Evolutionary conservation across 805 yeast species (phyloP).

Genomic region (Yamadazyma akitaensis): DNA sequence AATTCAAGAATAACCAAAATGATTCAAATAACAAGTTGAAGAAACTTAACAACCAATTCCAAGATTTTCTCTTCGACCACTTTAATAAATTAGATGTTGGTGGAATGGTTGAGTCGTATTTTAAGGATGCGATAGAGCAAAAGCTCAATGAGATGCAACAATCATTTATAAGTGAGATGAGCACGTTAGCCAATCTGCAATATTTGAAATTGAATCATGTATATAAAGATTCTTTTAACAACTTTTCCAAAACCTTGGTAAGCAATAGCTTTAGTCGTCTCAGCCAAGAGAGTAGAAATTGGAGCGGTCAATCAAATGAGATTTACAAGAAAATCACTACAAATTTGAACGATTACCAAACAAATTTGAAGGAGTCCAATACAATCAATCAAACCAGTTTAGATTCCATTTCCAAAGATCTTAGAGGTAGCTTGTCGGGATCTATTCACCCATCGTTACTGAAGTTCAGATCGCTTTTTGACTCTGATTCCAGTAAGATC

Average conservation of each 20-base stretch:
- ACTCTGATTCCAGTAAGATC: neutral
- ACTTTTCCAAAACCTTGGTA: constrained; percentile 7
- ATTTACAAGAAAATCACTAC: constrained; percentile 9
- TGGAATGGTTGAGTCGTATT: constrained; percentile 5
- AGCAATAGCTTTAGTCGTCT: constrained; percentile 7
- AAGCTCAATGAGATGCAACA: neutral
- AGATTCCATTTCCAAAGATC: constrained; percentile 2
- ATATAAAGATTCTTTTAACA: constrained; percentile 4
- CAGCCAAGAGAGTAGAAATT: constrained; percentile 10
- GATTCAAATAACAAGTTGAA: constrained; percentile 7
- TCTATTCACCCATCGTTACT: constrained; percentile 8
- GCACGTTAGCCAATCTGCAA: neutral
- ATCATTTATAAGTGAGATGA: neutral
- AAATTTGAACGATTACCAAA: constrained; percentile 6
- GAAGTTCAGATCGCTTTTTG: constrained; percentile 2
- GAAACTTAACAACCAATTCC: constrained; percentile 9
- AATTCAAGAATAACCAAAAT: constrained; percentile 9
- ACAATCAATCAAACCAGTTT: constrained; percentile 9
- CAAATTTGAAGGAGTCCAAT: constrained; percentile 6
- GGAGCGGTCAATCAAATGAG: constrained; percentile 13
- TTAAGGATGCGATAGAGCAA: constrained; percentile 1
- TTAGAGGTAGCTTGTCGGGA: constrained; percentile 6
- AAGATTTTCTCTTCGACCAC: constrained; percentile 8
- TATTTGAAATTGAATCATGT: neutral
- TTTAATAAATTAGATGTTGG: constrained; percentile 5